phyloP scores from a whole-genome alignment of 139 green algal genomes.

The Microglena sp. region DNA sequence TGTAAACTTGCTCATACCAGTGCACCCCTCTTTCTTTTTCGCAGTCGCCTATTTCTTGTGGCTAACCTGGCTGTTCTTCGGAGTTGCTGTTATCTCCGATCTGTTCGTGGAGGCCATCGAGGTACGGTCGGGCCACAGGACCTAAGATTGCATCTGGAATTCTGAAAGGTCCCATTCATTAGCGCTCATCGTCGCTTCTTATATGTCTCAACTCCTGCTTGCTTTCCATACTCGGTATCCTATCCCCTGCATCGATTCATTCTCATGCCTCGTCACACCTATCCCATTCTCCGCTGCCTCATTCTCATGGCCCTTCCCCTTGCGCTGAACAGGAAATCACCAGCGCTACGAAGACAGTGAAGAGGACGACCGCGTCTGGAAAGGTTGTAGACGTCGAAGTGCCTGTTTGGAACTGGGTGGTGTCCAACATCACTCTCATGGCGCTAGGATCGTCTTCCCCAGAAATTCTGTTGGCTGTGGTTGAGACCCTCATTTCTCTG shows the following conservation, averaged over 20 bases:
- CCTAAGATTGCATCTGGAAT: no score
- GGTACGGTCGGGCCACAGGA: slow-evolving; percentile 9
- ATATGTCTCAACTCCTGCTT: no score
- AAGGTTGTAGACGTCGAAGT: slow-evolving; percentile 6
- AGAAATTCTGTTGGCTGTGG: slow-evolving; percentile 28
- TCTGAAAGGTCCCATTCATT: no score
- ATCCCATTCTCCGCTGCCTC: no score
- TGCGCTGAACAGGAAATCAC: slow-evolving; percentile 19
- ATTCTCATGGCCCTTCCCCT: no score
- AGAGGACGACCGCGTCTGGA: slow-evolving; percentile 10
- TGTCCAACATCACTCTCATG: slow-evolving; percentile 41
- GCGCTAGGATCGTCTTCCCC: slow-evolving; percentile 32
- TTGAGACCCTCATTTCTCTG: slow-evolving; percentile 19
- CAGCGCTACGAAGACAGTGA: slow-evolving; percentile 11
- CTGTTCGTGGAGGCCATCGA: slow-evolving; percentile 36
- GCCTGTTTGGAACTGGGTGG: slow-evolving; percentile 34
- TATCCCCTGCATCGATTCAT: no score
- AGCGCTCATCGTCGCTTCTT: no score
- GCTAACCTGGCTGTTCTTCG: slow-evolving; percentile 17
- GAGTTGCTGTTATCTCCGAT: slow-evolving; percentile 26
- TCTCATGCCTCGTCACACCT: no score
- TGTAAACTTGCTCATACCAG: not conserved
- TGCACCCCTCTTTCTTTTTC: not conserved
- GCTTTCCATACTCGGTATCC: no score
- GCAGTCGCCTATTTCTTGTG: slow-evolving; percentile 11